Evolutionary conservation across 352 stramenopile genomes (phyloP), one percentile per base, ranked within the genome.

Genomic region (Globisporangium acanthophoron): DNA sequence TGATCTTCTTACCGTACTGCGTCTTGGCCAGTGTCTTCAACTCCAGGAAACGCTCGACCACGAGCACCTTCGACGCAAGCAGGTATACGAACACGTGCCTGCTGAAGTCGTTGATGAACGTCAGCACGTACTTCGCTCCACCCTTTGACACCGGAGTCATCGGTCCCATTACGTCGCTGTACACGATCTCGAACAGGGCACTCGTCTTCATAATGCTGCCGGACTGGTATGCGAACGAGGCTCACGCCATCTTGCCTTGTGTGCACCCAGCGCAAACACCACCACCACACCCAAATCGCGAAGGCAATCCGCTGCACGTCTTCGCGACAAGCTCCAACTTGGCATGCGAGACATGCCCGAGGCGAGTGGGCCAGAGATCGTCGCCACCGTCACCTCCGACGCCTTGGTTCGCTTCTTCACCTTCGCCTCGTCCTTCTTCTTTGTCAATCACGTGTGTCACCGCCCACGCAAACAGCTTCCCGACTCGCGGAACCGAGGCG

Each of bases 101-200:
- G 8, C 8, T 43, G 39, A 18, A 43, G 39, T 68, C 61, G 39
- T 72, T 49, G 4, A 69, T 56, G 40, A 69, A 72, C 3, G 43
- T 61, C 18, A 72, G 20, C 3, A 64, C 50, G 24, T 13, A 43
- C 39, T 12, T 12, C 8, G 8, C 39, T 43, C 39, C 39, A 13
- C 39, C 13, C 39, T 43, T 43, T 2, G 39, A 18, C 13, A 18
- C 13, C 3, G 39, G 39, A 13, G 3, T 18, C 39, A 43, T 43
- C 39, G 39, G 39, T 4, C 39, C 39, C 39, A 43, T 43, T 2
- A 43, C 39, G 13, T 43, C 39, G 8, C 39, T 43, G 39, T 43
- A 13, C 13, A 43, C 39, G 8, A 43, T 12, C 39, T 43, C 39
- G 39, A 43, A 43, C 39, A 13, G 8, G 18, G 39, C 3, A 2